phyloP scores from a whole-genome alignment of 169 alveolate species.

The Plasmodium berghei region DNA sequence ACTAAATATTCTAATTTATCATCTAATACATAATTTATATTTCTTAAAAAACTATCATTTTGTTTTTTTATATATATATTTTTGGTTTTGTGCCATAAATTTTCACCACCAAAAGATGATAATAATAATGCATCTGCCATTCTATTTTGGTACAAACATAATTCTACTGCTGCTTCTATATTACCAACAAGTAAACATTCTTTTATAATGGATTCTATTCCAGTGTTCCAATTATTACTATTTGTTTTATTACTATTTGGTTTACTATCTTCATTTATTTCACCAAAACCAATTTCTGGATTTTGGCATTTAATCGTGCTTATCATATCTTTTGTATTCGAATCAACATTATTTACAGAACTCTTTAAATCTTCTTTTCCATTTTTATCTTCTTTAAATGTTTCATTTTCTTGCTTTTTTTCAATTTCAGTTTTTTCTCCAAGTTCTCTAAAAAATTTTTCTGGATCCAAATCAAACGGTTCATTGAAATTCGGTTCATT shows the following conservation, averaged over 20 bases:
- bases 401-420: conserved; percentile 2
- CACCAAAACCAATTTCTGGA: background rate
- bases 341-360: background rate
- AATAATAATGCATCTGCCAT: conserved; percentile 82
- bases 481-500: conserved; percentile 3
- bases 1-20: conserved; percentile 77
- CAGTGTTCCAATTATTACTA: conserved; percentile 31
- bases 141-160: conserved; percentile 78
- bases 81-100: conserved; percentile 79
- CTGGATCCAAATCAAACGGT: conserved; percentile 77
- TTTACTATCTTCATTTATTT: background rate
- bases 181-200: conserved; percentile 80
- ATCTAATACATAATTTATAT: conserved; percentile 78
- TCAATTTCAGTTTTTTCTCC: conserved; percentile 77
- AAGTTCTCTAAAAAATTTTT: conserved; percentile 81
- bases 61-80: conserved; percentile 64
- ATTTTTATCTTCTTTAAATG: background rate
- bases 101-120: conserved; percentile 85
- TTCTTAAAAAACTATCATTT: conserved; percentile 78
- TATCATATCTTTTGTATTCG: background rate
- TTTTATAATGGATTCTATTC: conserved; percentile 77
- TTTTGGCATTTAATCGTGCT: background rate
- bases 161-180: conserved; percentile 81
- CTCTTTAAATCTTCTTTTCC: background rate
- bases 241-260: background rate